phyloP scores from a whole-genome alignment of 1,284 basidiomycete genomes.

The Rhizopogon parksii region DNA sequence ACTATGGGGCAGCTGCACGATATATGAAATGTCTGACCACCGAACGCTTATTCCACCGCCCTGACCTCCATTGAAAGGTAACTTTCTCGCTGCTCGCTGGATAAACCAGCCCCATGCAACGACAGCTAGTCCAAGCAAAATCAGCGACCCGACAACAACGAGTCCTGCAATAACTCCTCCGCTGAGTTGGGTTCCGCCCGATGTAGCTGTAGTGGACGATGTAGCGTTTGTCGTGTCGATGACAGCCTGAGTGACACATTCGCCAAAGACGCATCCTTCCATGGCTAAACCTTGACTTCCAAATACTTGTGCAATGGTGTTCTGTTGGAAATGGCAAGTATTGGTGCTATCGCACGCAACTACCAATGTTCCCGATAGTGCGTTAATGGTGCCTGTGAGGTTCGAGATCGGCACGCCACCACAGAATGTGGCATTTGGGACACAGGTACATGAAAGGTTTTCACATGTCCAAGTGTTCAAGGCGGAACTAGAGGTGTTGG shows the following conservation, averaged over 20 bases:
- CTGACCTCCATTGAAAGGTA: conserved; percentile 31
- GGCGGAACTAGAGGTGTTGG: conserved; percentile 31
- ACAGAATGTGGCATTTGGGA: conserved; percentile 66
- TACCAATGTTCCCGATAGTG: conserved; percentile 51
- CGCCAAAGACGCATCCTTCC: conserved; percentile 71
- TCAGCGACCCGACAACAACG: conserved; percentile 67
- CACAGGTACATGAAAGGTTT: conserved; percentile 69
- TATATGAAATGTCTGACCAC: conserved; percentile 70
- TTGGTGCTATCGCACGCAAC: conserved; percentile 57
- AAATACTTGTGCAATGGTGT: conserved; percentile 58
- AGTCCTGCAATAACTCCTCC: conserved; percentile 84
- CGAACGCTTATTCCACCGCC: conserved; percentile 53
- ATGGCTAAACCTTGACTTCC: conserved; percentile 66
- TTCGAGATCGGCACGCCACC: conserved; percentile 44
- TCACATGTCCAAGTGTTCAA: conserved; percentile 59
- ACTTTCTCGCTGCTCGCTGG: conserved; percentile 56
- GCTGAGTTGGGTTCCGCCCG: conserved; percentile 42
- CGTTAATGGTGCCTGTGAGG: conserved; percentile 54
- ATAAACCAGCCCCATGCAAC: conserved; percentile 54
- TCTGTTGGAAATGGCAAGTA: conserved; percentile 74
- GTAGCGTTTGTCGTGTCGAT: conserved; percentile 48
- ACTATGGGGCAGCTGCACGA: conserved; percentile 34
- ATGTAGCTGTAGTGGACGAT: conserved; percentile 17
- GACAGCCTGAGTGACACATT: conserved; percentile 76
- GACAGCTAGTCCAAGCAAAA: conserved; percentile 51